phyloP scores from a whole-genome alignment of 2,329 filamentous ascomycete genomes.

The Aspergillus sojae region DNA sequence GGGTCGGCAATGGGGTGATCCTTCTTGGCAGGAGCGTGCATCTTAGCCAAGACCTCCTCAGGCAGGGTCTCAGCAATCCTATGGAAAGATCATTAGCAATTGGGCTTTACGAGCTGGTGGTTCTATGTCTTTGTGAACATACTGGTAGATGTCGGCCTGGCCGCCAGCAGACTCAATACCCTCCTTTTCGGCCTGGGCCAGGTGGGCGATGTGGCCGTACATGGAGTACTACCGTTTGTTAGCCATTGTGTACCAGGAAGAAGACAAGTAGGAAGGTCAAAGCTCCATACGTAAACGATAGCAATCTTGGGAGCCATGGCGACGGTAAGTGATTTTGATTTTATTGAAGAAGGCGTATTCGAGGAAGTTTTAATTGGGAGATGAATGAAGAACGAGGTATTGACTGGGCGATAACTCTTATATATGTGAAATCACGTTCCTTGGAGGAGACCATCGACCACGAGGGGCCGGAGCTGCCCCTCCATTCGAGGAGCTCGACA shows the following conservation, averaged over 20 bases:
- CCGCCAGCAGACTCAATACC: slow-evolving; percentile 89
- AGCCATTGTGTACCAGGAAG: too few relatives aligned
- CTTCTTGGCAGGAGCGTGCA: slow-evolving; percentile 81
- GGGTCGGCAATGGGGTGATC: too few relatives aligned
- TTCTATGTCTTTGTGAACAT: slow-evolving; percentile 38
- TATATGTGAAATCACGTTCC: neutral
- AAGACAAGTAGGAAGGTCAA: too few relatives aligned
- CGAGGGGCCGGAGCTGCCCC: neutral
- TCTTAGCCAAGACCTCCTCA: slow-evolving; percentile 80
- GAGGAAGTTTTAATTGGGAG: neutral
- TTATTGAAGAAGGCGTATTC: neutral
- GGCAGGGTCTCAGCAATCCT: slow-evolving; percentile 84
- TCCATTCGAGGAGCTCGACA: neutral
- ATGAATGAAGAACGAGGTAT: neutral
- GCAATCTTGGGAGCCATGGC: slow-evolving; percentile 89
- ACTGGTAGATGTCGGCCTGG: slow-evolving; percentile 79
- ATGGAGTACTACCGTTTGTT: slow-evolving; percentile 71
- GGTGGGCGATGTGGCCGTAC: slow-evolving; percentile 83
- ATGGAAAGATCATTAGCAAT: slow-evolving; percentile 19
- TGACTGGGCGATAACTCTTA: too few relatives aligned
- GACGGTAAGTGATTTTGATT: slow-evolving; percentile 27
- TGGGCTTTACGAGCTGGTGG: neutral
- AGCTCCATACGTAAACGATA: slow-evolving; percentile 87
- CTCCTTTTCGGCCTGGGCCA: slow-evolving; percentile 87
- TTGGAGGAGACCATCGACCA: neutral